These are phyloP conservation scores for Porphyridium purpureum DNA, from an alignment of 23 red algal genomes.

Conservation along the genomic window DNA sequence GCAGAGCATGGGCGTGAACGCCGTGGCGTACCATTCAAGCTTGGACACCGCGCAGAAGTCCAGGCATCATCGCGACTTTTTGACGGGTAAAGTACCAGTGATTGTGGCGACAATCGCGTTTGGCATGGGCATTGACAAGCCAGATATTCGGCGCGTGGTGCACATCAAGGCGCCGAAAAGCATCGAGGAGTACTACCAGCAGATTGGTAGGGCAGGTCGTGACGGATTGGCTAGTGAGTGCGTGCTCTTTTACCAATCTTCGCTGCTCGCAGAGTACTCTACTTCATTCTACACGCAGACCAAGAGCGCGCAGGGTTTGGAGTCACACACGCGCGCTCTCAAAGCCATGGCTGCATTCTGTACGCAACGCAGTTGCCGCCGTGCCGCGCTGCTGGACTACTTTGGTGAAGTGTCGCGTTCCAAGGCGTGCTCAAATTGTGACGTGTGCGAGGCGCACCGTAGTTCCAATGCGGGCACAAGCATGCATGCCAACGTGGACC, in stretches of 20 bases:
- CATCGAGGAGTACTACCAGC: conserved; percentile 78
- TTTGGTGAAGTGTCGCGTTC: no score
- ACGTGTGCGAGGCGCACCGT: no score
- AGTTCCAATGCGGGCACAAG: no score
- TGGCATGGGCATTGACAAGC: conserved; percentile 82
- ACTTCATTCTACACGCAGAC: no score
- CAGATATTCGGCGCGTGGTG: conserved; percentile 66
- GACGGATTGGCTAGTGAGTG: conserved; percentile 43
- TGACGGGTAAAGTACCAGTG: conserved; percentile 9
- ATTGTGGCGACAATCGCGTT: conserved; percentile 73
- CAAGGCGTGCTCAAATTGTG: no score
- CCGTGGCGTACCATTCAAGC: background rate
- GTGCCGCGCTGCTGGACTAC: conserved; percentile 6
- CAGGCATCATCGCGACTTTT: background rate
- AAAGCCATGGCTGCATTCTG: no score
- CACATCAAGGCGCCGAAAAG: conserved; percentile 53
- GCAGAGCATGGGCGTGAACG: background rate
- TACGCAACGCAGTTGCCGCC: conserved; percentile 17
- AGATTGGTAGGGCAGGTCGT: conserved; percentile 74
- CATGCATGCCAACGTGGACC: no score
- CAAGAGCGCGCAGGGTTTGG: no score
- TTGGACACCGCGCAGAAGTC: background rate
- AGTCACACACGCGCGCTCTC: no score
- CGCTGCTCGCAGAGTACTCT: no score
- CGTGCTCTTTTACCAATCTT: no score